phyloP scores from a whole-genome alignment of 2,329 filamentous ascomycete species.

The Colletotrichum shisoi region DNA sequence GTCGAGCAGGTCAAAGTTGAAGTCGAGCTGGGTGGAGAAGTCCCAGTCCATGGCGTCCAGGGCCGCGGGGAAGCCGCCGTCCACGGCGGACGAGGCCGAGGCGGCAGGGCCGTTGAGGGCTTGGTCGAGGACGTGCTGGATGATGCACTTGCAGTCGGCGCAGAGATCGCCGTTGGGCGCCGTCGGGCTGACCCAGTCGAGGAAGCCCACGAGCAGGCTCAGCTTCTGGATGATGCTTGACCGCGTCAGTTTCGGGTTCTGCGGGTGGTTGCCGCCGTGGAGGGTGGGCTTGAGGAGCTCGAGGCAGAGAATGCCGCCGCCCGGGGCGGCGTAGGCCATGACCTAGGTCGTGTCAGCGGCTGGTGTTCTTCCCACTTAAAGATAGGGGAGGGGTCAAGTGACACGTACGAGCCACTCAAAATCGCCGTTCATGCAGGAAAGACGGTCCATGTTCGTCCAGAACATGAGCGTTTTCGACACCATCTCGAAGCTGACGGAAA shows the following conservation, averaged over 20 bases:
- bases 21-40: constrained; percentile 46
- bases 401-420: constrained; percentile 60
- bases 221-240: constrained; percentile 62
- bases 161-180: constrained; percentile 61
- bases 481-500: constrained; percentile 58
- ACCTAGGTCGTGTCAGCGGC: constrained; percentile 46
- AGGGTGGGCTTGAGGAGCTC: constrained; percentile 55
- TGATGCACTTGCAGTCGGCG: constrained; percentile 56
- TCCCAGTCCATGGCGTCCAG: constrained; percentile 49
- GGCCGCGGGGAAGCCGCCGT: constrained; percentile 30
- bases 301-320: constrained; percentile 60
- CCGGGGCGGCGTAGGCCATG: constrained; percentile 60
- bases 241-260: constrained; percentile 51
- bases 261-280: constrained; percentile 45
- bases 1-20: constrained; percentile 59
- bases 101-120: constrained; percentile 52
- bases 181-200: constrained; percentile 59
- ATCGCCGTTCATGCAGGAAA: constrained; percentile 52
- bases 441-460: constrained; percentile 60
- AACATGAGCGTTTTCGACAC: constrained; percentile 56
- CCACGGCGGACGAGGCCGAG: constrained; percentile 20
- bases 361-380: not conserved
- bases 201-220: constrained; percentile 59
- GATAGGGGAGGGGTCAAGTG: not conserved
- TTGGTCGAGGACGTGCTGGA: constrained; percentile 60